Base-by-base conservation (phyloP, 2,329 filamentous ascomycete genomes). In the Cadophora luteo-olivacea region DNA sequence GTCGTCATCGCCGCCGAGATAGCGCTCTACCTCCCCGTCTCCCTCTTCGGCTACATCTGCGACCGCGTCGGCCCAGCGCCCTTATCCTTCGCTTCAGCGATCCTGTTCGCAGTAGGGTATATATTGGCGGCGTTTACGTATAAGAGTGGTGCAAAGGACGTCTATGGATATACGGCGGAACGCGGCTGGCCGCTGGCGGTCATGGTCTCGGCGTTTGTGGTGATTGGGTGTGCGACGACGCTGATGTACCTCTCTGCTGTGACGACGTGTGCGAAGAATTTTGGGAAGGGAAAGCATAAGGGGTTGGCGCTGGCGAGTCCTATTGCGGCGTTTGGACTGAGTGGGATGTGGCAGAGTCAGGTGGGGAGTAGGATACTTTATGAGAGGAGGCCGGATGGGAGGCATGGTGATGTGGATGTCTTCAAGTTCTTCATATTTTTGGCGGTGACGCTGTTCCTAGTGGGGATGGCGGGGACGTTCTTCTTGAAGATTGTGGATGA, bases 181-280 rank as follows among this genome's bases (percentile, higher is more conserved):
- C 82, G 62, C 73, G 77, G 77, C 62, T 92, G 89, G 86, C 91
- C 93, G 0, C 94, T 97, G 74, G 87, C 86, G 72, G 83, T 92
- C 74, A 97, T 99, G 95, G 83, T 97, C 6, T 78, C 93, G 65
- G 91, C 94, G 0, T 99, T 98, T 79, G 85, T 94, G 58, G 86
- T 87, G 63, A 89, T 99, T 68, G 96, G 96, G 1, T 86, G 91
- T 70, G 95, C 89, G 5, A 97, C 95, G 0, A 92, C 92, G 72
- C 89, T 88, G 79, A 94, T 98, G 89, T 99, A 98, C 79, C 85
- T 98, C 66, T 87, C 90, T 62, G 91, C 93, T 1, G 91, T 99
- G n/a, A 95, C 95, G 7, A 97, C 95, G 0, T 97, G 94, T 77
- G 96, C 96, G 45, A 99, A 99, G 88, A 99, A 98, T 81, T 99